phyloP scores from a whole-genome alignment of 2,329 filamentous ascomycete genomes.

The Leptographium lundbergii region DNA sequence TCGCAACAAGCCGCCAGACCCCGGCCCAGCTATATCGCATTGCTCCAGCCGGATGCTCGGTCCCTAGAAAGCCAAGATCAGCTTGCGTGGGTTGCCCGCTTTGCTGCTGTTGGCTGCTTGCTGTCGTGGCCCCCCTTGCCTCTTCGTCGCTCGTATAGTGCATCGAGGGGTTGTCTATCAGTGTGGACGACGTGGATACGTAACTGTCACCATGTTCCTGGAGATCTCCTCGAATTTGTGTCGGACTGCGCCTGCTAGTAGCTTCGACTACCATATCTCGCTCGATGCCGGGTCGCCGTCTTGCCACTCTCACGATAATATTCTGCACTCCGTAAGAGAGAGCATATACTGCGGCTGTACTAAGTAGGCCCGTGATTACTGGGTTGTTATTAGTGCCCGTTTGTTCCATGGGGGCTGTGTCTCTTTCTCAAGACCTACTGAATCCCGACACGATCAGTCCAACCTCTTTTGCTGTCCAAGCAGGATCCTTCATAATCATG shows the following conservation, averaged over 20 bases:
- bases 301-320: constrained; percentile 1
- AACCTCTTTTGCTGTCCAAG: constrained; percentile 20
- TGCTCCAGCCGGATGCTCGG: neutral
- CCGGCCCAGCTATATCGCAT: neutral
- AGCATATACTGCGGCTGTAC: constrained; percentile 17
- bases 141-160: neutral
- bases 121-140: neutral
- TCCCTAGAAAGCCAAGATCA: neutral
- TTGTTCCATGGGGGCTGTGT: neutral
- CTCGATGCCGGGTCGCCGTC: neutral
- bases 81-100: neutral
- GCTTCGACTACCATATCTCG: neutral
- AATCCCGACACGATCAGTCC: constrained; percentile 31
- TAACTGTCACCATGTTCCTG: constrained; percentile 2
- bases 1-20: neutral
- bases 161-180: constrained; percentile 2
- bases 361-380: constrained; percentile 21
- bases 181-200: constrained; percentile 12
- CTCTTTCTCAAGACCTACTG: constrained; percentile 18
- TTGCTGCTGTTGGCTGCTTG: neutral
- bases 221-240: neutral
- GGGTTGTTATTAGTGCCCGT: neutral
- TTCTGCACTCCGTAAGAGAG: constrained; percentile 17
- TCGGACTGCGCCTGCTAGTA: neutral
- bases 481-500: constrained; percentile 27